Evolutionary conservation across 2,329 filamentous ascomycete species (phyloP), one percentile per base, ranked within the genome.

Genomic region (Basipetospora sp.): DNA sequence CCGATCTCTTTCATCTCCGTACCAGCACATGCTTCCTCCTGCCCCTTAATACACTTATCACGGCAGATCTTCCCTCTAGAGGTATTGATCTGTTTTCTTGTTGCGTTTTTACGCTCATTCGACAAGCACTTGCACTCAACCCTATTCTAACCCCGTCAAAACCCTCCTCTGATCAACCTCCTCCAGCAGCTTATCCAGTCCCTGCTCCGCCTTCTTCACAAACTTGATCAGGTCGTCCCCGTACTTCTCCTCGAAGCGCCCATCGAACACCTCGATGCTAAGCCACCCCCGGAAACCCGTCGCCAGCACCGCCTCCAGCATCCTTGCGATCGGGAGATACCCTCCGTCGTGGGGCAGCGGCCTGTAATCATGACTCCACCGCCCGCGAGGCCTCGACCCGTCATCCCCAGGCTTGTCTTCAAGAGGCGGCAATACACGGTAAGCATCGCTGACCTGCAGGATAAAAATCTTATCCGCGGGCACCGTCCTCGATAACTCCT

Each of bases 391-490:
- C 20, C 74, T 55, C 31, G 77, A 47, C 0, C 74, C 77, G 5
- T 59, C 55, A 17, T 67, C 58, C 25, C 71, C 63, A 0, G 53
- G 47, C 31, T 67, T 54, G 16, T 63, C 53, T 5, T 34, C 31
- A 4, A 86, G 50, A 0, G 78, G 74, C 4, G 63, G 56, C 1
- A 62, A 58, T 27, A 74, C 65, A 46, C 67, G 73, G 50, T 85
- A 86, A 1, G 75, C 82, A 51, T 88, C 81, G 3, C 71, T 79
- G 38, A 87, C 76, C 51, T 87, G 81, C 3, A 87, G 53, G 0
- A 86, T 58, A 50, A 71, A 86, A 28, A 87, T 83, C 59, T 80
- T 85, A 2, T 80, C 73, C 0, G 65, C 56, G 0, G 79, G 77
- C 0, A 87, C 54, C 0, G 67, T 72, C 1, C 47, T 50, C 0